Base-by-base conservation (phyloP, 306 rosid genomes). In the Rosa persica region DNA sequence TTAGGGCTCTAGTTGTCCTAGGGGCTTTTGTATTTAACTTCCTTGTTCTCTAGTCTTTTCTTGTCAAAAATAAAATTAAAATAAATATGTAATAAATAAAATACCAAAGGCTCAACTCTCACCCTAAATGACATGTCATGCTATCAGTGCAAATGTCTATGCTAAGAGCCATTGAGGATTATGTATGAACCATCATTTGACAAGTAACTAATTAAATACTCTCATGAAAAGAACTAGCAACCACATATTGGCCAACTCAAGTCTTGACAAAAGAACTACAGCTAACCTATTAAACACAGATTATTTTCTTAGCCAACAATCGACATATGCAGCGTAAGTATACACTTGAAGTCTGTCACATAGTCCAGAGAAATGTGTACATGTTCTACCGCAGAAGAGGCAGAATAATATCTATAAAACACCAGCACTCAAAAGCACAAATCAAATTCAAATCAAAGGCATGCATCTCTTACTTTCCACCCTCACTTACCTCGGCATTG, bases 391-490 rank as follows among this genome's bases (percentile, higher is more conserved):
- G 40, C 49, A 39, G 64, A 11, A 13, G 23, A 72, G 23, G 70
- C 42, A 42, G 52, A 36, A 70, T 17, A 83, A 12, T 67, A 76
- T 79, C 79, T 79, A 74, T 67, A 82, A 86, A 86, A 86, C 87
- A 80, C 70, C 27, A 67, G 78, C 87, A 89, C 87, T 70, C 84
- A 81, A 83, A 64, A 67, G 54, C 87, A 85, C 68, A 72, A 85
- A 85, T 72, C 79, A 74, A 86, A 65, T 55, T 73, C 78, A 38
- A 55, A 46, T 13, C 12, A 75, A 23, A 65, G 46, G 78, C 77
- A 47, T 51, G 81, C 55, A 78, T 36, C 64, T 39, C 25, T 4
- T 73, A 57, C 79, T 67, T 77, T 60, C 68, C 82, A 62, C 70
- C 69, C 80, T 84, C 47, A 75, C 71, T 79, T 70, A 74, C 77